These are phyloP conservation scores for Pythium folliculosum DNA, from an alignment of 352 stramenopile genomes.

Conservation along the genomic window DNA sequence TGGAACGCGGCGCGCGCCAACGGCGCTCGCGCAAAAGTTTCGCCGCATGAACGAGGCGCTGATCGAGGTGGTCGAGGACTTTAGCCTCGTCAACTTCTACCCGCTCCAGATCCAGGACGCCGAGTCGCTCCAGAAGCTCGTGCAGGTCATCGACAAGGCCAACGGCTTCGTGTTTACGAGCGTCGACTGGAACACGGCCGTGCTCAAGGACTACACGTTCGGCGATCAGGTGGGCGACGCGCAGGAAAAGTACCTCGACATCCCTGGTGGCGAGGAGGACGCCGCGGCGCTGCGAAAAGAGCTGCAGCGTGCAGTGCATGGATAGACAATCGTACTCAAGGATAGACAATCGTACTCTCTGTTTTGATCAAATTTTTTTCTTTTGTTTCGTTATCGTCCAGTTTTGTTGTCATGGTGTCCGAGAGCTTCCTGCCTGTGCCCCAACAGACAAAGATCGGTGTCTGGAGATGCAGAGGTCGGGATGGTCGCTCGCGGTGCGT, in stretches of 20 bases:
- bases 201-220: slow-evolving; percentile 74
- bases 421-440: not conserved
- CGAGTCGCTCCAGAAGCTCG: slow-evolving; percentile 58
- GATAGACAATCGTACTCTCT: not conserved
- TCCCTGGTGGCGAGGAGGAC: slow-evolving; percentile 32
- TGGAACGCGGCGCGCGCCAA: slow-evolving; percentile 34
- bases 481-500: not conserved
- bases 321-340: not conserved
- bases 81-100: slow-evolving; percentile 83
- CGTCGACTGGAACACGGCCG: slow-evolving; percentile 76
- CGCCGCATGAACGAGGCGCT: slow-evolving; percentile 83
- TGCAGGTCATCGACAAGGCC: slow-evolving; percentile 81
- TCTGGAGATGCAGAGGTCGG: not conserved
- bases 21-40: slow-evolving; percentile 52
- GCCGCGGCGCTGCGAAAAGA: slow-evolving; percentile 34
- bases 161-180: slow-evolving; percentile 84
- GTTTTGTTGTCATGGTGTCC: not conserved
- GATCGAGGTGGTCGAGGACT: slow-evolving; percentile 87
- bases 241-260: slow-evolving; percentile 77
- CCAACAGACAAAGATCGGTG: not conserved
- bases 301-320: slow-evolving; percentile 32
- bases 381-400: not conserved
- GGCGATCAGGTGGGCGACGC: slow-evolving; percentile 58
- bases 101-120: slow-evolving; percentile 82
- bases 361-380: slow-evolving; percentile 8